Evolutionary conservation across 331 rosid genomes (phyloP), one percentile per base, ranked within the genome.

Genomic region (Ulmus americana): DNA sequence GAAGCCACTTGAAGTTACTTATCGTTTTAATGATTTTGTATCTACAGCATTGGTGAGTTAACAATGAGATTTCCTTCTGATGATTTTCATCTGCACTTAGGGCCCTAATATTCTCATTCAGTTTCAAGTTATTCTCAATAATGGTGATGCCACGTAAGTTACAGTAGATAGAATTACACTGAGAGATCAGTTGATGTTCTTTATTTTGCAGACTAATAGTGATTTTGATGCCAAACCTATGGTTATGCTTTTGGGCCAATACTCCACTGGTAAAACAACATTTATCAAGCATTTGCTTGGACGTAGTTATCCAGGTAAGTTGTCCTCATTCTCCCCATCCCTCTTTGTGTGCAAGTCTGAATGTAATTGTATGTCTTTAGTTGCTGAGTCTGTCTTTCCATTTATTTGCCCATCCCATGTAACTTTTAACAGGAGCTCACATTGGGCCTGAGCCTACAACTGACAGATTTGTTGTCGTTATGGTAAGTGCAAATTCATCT

Each of bases 361-460:
- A 53, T 45, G 52, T 66, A 39, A 7, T 10, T 16, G 28, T 56
- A 5, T 42, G 6, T 38, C 11, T 13, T 39, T 38, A 18, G 12
- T 35, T 43, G 12, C 8, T 6, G 3, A 5, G 12, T n/a, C 4
- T 9, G 1, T 2, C 6, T 50, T 13, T 35, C 63, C 10, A 40
- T 52, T 4, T 53, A 52, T 69, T 62, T 35, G 10, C 53, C 79
- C 45, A 45, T 88, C 62, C 20, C 39, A 41, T 47, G 7, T 43
- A 8, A 48, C 22, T 45, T 16, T 70, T 51, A 62, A 45, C 75
- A 92, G 98, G 98, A 67, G 97, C 98, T 74, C 97, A 92, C 73
- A 89, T 92, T 79, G 98, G 98, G 71, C 98, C 98, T 0, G 98
- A 92, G 65, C 98, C 95, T 64, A 92, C 98, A 48, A 92, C 98